Conservation (phyloP, 192 early-diverging fungal species). For the Rhizophagus prolifer region DNA sequence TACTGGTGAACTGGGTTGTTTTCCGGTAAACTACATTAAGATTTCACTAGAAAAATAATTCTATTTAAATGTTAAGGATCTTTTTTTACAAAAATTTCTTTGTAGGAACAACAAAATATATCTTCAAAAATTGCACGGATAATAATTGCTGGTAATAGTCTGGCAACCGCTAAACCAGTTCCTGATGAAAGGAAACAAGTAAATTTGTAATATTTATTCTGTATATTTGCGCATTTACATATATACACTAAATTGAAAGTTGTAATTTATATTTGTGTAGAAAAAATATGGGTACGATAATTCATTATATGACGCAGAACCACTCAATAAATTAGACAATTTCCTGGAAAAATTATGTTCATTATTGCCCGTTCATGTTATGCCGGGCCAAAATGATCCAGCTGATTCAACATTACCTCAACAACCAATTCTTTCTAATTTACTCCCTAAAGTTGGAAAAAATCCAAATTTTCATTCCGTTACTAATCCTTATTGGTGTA, state of each 20-base stretch:
- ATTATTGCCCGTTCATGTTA: constrained; percentile 66
- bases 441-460: constrained; percentile 63
- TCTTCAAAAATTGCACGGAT: constrained; percentile 66
- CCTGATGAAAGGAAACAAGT: constrained; percentile 46
- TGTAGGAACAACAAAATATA: constrained; percentile 51
- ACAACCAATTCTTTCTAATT: constrained; percentile 71
- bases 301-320: constrained; percentile 45
- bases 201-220: constrained; percentile 3
- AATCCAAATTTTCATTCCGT: constrained; percentile 65
- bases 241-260: neutral
- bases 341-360: constrained; percentile 65
- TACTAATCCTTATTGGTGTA: constrained; percentile 80
- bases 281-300: constrained; percentile 55
- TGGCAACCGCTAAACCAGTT: constrained; percentile 51
- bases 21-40: constrained; percentile 34
- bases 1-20: constrained; percentile 68
- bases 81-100: neutral
- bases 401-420: constrained; percentile 81
- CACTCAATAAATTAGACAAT: constrained; percentile 60
- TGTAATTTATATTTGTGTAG: constrained; percentile 25
- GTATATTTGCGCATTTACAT: neutral
- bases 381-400: constrained; percentile 84
- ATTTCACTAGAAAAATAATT: neutral
- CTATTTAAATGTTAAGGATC: neutral
- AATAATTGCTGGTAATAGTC: constrained; percentile 74